Base-by-base conservation (phyloP, 2,329 filamentous ascomycete species). In the Clarireedia monteithiana region DNA sequence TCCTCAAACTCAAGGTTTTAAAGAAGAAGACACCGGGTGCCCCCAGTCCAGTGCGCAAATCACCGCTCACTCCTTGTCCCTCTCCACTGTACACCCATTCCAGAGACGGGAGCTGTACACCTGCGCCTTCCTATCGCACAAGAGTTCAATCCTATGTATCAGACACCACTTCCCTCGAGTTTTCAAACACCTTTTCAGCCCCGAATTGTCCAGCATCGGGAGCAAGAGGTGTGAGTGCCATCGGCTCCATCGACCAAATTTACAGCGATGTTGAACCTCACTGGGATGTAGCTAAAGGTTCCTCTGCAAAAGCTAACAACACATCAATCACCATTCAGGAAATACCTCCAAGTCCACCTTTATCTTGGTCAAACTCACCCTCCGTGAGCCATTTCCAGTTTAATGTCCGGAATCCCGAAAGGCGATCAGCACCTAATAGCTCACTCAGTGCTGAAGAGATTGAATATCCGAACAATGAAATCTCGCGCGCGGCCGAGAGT, bases 1-100 rank as follows among this genome's bases (percentile, higher is more conserved):
- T 55, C 2, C n/a, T 55, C 15, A 50, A 27, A 9, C 53, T 55
- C 38, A 55, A 55, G 24, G 7, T 55, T 7, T 50, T 55, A 9
- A 51, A 51, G 30, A 49, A 54, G 4, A 38, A 26, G 30, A 26
- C 15, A 1, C 17, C 20, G 23, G n/a, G 7, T 14, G 23, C 12
- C 20, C 24, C 15, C 10, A 14, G 15, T 5, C 26, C 20, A 40
- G 36, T 24, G 47, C 40, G 7, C 9, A 36, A 6, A 12, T 2
- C 17, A 15, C n/a, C 27, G 10, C n/a, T 9, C n/a, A 34, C 39
- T n/a, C 36, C 26, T 6, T 40, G 47, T 20, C 24, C 47, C 12
- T 45, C 53, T n/a, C 26, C 53, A 1, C 53, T 48, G 3, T 45
- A 51, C n/a, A 26, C 9, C 2, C 23, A 55, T 50, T 51, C 15